Evolutionary conservation across 2,329 filamentous ascomycete genomes (phyloP).

Genomic region (Didymella glomerata): DNA sequence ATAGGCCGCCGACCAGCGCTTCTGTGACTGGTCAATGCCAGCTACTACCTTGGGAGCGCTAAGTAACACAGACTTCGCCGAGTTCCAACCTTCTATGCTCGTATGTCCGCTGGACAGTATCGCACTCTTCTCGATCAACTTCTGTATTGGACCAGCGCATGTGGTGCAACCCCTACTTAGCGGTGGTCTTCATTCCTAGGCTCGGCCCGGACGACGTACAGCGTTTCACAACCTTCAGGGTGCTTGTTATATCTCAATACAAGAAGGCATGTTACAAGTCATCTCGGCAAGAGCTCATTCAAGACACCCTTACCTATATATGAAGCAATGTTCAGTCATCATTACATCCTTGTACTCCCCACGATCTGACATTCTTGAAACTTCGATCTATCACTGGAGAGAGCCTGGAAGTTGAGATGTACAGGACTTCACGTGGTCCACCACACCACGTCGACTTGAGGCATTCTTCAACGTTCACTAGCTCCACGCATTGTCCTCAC

Average conservation of each 20-base stretch:
- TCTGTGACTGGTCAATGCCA: background rate
- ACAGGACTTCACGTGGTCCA: slow-evolving; percentile 3
- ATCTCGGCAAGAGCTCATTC: slow-evolving; percentile 1
- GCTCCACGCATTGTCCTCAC: background rate
- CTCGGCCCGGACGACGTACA: slow-evolving; percentile 11
- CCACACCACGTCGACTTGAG: background rate
- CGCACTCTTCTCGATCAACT: background rate
- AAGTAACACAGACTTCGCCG: background rate
- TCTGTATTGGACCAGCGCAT: background rate
- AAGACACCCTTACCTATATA: slow-evolving; percentile 9
- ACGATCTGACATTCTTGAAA: background rate
- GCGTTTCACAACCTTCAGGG: slow-evolving; percentile 11
- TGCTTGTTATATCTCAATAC: slow-evolving; percentile 1
- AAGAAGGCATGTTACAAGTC: slow-evolving; percentile 10
- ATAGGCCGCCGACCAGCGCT: background rate
- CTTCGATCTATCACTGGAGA: background rate
- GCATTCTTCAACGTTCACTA: slow-evolving; percentile 2
- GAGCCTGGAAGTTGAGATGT: background rate
- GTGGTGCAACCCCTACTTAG: background rate
- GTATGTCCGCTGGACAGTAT: background rate
- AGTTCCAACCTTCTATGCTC: background rate
- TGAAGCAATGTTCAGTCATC: background rate
- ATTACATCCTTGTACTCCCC: background rate
- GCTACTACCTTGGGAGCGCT: background rate
- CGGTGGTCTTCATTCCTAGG: slow-evolving; percentile 13